Base-by-base conservation (phyloP, 768 basidiomycete species). In the Boletus rufocinnamomeus region DNA sequence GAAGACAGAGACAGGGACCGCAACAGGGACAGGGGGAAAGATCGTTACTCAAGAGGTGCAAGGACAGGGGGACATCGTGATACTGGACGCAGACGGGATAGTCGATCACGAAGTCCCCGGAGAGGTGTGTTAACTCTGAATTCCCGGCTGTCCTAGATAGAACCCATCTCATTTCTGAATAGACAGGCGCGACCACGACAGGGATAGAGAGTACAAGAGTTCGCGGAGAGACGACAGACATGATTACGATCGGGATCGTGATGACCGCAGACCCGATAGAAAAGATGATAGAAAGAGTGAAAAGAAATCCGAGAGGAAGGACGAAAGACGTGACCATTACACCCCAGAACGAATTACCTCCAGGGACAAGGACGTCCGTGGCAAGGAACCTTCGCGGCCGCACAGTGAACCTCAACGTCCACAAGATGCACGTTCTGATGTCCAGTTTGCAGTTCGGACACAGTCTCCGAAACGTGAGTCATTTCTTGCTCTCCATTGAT, bases 21-120 rank as follows among this genome's bases (percentile, higher is more conserved):
- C 16, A 46, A 75, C 30, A 30, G 65, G 27, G 68, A 79, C 58
- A 75, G 78, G 49, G 72, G 79, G 53, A 74, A 75, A 37, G 79
- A 82, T 59, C 76, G 82, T 25, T 72, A 81, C 52, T 67, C 80
- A 28, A 73, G 79, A 58, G 62, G 75, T 43, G 62, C 76, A 50
- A 65, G 71, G 44, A 38, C 60, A 34, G 72, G 68, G 23, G 69
- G 69, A 50, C 74, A 77, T 52, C 66, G 75, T 32, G 76, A 75
- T 49, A 3, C 63, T 34, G 67, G 69, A 57, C 71, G 77, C 11
- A 74, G 76, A 38, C 68, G 73, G 34, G 66, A 66, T 21, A 78
- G 80, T 56, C 77, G 84, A 56, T 77, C 74, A 19, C 72, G 69
- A 35, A 75, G 71, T 60, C 72, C 72, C 45, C 67, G 74, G 30